Percentiles rank a stretch among this genome's conserved stretches.
phyloP scores from a whole-genome alignment of 768 basidiomycete genomes.

The Suillus brevipes region DNA sequence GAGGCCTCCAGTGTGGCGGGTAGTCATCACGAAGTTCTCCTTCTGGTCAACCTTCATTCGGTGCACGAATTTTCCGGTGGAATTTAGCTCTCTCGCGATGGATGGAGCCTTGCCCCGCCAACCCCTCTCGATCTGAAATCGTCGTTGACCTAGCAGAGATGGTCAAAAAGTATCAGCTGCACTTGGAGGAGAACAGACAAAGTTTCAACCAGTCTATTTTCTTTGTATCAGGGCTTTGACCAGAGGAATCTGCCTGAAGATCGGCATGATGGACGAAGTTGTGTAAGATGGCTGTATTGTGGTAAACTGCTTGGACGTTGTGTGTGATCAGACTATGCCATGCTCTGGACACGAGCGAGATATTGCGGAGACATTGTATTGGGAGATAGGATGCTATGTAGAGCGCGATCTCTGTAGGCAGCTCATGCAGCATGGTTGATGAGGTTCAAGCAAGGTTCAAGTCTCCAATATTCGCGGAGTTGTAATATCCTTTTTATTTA shows the following conservation, averaged over 20 bases:
- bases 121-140: constrained; percentile 44
- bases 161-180: constrained; percentile 14
- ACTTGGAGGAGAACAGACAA: constrained; percentile 40
- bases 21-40: constrained; percentile 59
- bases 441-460: background rate
- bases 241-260: constrained; percentile 33
- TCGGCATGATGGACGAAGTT: constrained; percentile 40
- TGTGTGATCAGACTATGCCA: constrained; percentile 48
- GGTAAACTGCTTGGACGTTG: constrained; percentile 58
- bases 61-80: constrained; percentile 49
- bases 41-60: constrained; percentile 76
- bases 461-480: constrained; percentile 3
- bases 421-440: constrained; percentile 36
- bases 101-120: constrained; percentile 59
- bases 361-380: constrained; percentile 39
- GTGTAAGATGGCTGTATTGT: constrained; percentile 54
- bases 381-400: constrained; percentile 51
- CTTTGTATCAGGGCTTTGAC: constrained; percentile 36
- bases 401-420: constrained; percentile 63
- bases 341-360: constrained; percentile 40
- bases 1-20: constrained; percentile 55
- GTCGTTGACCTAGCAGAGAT: constrained; percentile 43
- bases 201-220: constrained; percentile 56
- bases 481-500: background rate
- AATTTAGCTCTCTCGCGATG: constrained; percentile 32